Base-by-base conservation (phyloP, 345 rosid genomes). In the Limnanthes douglasii region DNA sequence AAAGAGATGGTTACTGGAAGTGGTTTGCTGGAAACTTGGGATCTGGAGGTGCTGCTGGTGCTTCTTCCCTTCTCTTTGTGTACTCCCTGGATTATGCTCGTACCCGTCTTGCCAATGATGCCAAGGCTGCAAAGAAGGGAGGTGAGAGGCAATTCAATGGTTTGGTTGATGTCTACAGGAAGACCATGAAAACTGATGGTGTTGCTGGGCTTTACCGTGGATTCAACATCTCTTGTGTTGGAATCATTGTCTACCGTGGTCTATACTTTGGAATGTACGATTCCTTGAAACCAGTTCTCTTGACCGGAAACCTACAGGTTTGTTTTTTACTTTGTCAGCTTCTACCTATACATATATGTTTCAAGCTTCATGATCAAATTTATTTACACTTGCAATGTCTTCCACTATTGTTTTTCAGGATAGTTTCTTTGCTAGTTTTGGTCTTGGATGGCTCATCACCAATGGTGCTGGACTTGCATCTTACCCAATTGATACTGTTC, bases 371-470 rank as follows among this genome's bases (percentile, higher is more conserved):
- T n/a, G n/a, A n/a, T n/a, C n/a, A n/a, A n/a, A n/a, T 31, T 8
- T 31, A 15, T 11, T 34, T 8, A 31, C 21, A 19, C 29, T 15
- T 42, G 21, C 41, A 32, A n/a, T 18, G 5, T 19, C 6, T 48
- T 22, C 39, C 21, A n/a, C 18, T 13, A 43, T 11, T 48, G 21
- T 16, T 23, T 34, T 48, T 20, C 61, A 61, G 66, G 66, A 61
- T 55, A 61, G 66, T 39, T 61, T 61, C 62, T 36, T 61, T 9
- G 66, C 66, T 25, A 61, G 66, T 34, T 61, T 61, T 45, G 42
- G 43, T 3, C 53, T 61, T 16, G 66, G 66, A 2, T 61, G 66
- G 66, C 48, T 47, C 11, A 54, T 60, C 47, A 60, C 65, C 8
- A 54, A 48, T 11, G 65, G 65, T 18, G 65, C 65, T 31, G 60